phyloP scores from a whole-genome alignment of 2,329 filamentous ascomycete species.

The Fusarium beomiforme region DNA sequence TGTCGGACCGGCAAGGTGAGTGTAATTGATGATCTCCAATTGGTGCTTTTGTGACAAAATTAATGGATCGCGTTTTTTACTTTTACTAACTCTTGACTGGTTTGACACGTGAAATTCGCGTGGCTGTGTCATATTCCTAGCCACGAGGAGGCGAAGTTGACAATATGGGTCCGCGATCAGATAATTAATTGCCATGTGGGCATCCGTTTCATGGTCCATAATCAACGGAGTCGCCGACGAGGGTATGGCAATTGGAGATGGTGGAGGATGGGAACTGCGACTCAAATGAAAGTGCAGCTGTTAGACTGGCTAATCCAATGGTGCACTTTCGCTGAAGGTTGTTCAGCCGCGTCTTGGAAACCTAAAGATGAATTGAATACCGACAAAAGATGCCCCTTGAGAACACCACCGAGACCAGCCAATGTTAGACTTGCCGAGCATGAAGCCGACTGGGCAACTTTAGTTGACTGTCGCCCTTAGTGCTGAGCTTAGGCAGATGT shows the following conservation, averaged over 20 bases:
- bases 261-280: neutral
- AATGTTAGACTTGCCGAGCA: neutral
- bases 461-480: slow-evolving; percentile 5
- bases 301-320: neutral
- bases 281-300: slow-evolving; percentile 16
- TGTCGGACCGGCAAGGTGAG: slow-evolving; percentile 20
- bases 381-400: slow-evolving; percentile 6
- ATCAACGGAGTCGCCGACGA: slow-evolving; percentile 22
- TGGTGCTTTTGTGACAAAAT: neutral
- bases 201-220: neutral
- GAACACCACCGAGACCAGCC: neutral
- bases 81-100: neutral
- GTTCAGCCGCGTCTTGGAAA: slow-evolving; percentile 8
- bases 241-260: neutral
- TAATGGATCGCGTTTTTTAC: neutral
- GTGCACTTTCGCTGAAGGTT: neutral
- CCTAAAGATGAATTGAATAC: neutral
- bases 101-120: slow-evolving; percentile 30
- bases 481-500: slow-evolving; percentile 20
- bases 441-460: neutral
- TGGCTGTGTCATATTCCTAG: slow-evolving; percentile 21
- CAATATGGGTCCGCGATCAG: neutral
- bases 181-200: slow-evolving; percentile 20
- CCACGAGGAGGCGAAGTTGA: slow-evolving; percentile 23
- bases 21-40: slow-evolving; percentile 3